Base-by-base conservation (phyloP, 2,329 filamentous ascomycete genomes). In the Ilyonectria destructans region DNA sequence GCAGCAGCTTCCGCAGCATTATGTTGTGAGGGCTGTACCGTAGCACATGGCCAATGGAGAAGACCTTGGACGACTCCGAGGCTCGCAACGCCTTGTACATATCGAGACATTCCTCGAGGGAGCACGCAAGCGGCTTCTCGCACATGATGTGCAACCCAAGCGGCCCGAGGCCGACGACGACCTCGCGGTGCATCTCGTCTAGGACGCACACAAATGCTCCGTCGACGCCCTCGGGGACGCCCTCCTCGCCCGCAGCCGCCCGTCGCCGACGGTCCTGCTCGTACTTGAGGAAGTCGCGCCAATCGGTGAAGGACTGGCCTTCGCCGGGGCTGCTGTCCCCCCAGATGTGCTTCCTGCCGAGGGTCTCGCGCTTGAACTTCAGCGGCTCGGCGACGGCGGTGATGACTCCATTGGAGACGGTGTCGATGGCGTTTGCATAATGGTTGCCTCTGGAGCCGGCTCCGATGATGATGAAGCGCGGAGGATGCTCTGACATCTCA, bases 11-110 rank as follows among this genome's bases (percentile, higher is more conserved):
- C 57, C 95, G 90, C 31, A 99, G 86, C 63, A 96, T 83, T 80
- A 94, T 92, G 78, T 98, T 98, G 80, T 98, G 95, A 10, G 95
- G 95, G 75, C 92, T 97, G 81, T 98, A 98, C 40, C 96, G 89
- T 65, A 99, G 84, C 15, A 99, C 96, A 81, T 99, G 96, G 13
- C 96, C 96, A 64, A 98, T 94, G 1, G 94, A 95, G 80, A 98
- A 97, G 48, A 98, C 86, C 52, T 78, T 82, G 33, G 76, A 72
- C 4, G 63, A 52, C 21, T 74, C 67, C 1, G 70, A 73, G 7
- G 80, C 79, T 15, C 81, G 78, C 70, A 93, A 78, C 1, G 90
- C 86, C 56, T 82, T 82, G 79, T 90, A 94, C 75, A 97, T 96
- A 49, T 85, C 85, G 40, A 97, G 83, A 77, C 95, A 98, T 75